Evolutionary conservation across 1,284 basidiomycete genomes (phyloP).

Genomic region (Ganoderma lucidum): DNA sequence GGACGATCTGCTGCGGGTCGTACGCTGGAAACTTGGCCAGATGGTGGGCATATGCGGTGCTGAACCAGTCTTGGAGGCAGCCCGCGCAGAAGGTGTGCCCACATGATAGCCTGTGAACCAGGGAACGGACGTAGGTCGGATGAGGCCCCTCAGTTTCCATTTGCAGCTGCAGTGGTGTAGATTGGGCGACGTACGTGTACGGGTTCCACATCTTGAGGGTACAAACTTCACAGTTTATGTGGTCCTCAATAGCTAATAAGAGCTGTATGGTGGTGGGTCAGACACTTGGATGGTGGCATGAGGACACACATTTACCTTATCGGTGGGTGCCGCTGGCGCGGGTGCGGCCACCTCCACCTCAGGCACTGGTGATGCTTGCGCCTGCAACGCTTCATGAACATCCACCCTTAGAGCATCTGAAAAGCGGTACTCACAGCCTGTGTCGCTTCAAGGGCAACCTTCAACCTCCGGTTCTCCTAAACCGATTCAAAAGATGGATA

Average conservation of each 20-base stretch:
- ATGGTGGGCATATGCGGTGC: conserved; percentile 57
- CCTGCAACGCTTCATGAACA: background rate
- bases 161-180: conserved; percentile 9
- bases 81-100: conserved; percentile 74
- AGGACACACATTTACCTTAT: conserved; percentile 8
- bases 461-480: conserved; percentile 28
- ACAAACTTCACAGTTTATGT: conserved; percentile 69
- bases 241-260: conserved; percentile 56
- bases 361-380: background rate
- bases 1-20: conserved; percentile 39
- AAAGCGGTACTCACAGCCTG: conserved; percentile 14
- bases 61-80: conserved; percentile 76
- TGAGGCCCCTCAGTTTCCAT: conserved; percentile 14
- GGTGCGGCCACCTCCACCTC: conserved; percentile 9
- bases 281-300: background rate
- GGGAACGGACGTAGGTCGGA: conserved; percentile 15
- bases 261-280: conserved; percentile 42
- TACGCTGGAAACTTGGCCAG: conserved; percentile 56
- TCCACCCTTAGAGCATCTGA: background rate
- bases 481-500: background rate
- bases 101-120: conserved; percentile 60
- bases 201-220: conserved; percentile 67
- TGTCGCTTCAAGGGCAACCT: conserved; percentile 14
- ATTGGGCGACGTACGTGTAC: conserved; percentile 55
- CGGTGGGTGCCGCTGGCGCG: background rate